Base-by-base conservation (phyloP, 371 early-diverging fungal species). In the Mucor circinelloides region DNA sequence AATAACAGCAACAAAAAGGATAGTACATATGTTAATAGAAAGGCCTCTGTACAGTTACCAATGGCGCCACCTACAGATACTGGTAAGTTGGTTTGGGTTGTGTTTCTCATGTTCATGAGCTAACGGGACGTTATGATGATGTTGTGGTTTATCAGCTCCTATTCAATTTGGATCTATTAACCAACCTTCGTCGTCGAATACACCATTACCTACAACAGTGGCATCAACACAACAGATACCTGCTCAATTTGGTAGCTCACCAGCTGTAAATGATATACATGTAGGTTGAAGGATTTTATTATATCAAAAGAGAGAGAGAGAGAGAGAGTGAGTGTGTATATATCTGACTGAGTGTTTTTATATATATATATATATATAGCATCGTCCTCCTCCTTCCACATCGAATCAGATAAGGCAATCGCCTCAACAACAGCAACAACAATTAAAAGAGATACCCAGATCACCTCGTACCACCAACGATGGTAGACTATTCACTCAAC, bases 141-240 rank as follows among this genome's bases (percentile, higher is more conserved):
- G 52, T 15, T 27, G 52, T n/a, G n/a, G n/a, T 6, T 52, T 52
- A 27, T 23, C 63, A 76, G 71, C 75, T 50, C 74, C 83, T 25
- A 84, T 87, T 71, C 84, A 82, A 44, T 87, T 87, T 77, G 87
- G 87, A 64, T 85, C 87, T 17, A 76, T 87, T 66, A 82, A 68
- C 30, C 68, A 68, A 62, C 55, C 70, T 15, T 23, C 52, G 27
- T 40, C 40, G 40, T 34, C 21, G 25, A 31, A 46, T 69, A 56
- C 54, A 40, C 21, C 70, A 57, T 17, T 63, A 44, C 50, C 58
- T 27, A 12, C 54, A 36, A 31, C 62, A 59, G 48, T 30, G 40
- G 25, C 21, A 52, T 67, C 31, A 30, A 59, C 67, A 50, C 62
- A 63, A 28, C 67, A 66, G 44, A 56, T 38, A 27, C 67, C 77